Conservation (phyloP, 2,329 filamentous ascomycete genomes). For the Stemphylium beticola region DNA sequence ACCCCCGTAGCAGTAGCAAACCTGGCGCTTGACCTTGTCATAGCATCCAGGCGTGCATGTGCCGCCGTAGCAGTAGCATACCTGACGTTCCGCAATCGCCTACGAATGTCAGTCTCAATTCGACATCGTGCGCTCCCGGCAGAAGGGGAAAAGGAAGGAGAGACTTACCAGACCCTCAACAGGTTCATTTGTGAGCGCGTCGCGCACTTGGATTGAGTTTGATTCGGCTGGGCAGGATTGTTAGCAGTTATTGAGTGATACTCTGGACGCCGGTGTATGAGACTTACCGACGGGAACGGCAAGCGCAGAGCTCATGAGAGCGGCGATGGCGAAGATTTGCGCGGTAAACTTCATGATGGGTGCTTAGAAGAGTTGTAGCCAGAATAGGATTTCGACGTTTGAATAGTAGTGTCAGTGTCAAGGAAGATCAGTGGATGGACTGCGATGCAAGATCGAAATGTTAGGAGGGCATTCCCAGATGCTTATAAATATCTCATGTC, state of each 20-base stretch:
- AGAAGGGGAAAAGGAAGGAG: too few species aligned
- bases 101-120: neutral
- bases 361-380: too few species aligned
- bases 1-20: constrained; percentile 5
- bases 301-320: neutral
- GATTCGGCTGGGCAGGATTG: neutral
- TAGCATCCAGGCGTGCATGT: neutral
- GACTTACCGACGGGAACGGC: neutral
- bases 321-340: constrained; percentile 1
- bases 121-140: neutral
- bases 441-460: neutral
- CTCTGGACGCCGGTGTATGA: too few species aligned
- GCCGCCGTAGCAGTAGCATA: constrained; percentile 7
- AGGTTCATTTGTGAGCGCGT: neutral
- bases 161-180: neutral
- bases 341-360: neutral
- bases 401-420: neutral
- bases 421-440: neutral
- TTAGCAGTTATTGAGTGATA: neutral
- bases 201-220: neutral
- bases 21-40: neutral
- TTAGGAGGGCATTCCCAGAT: neutral
- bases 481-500: neutral
- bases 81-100: neutral
- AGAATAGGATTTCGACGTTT: neutral